phyloP scores from a whole-genome alignment of 1,284 basidiomycete genomes.

The Heterobasidion occidentale region DNA sequence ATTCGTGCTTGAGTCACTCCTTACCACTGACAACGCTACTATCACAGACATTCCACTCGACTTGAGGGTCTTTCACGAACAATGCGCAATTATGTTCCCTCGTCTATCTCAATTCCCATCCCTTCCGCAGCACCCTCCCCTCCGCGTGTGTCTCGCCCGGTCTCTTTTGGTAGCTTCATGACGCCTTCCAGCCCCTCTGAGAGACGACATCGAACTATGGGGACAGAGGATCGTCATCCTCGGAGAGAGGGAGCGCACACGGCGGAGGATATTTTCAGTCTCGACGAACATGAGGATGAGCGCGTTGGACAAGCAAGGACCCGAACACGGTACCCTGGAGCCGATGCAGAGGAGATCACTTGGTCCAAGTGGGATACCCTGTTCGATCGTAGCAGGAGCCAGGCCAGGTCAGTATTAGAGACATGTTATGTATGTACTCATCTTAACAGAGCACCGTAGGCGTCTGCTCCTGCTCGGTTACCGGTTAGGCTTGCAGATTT shows the following conservation, averaged over 20 bases:
- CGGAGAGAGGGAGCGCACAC: background rate
- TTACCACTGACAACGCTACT: background rate
- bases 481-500: slow-evolving; percentile 52
- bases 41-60: slow-evolving; percentile 34
- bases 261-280: slow-evolving; percentile 10
- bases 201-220: slow-evolving; percentile 5
- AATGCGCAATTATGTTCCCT: slow-evolving; percentile 44
- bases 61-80: slow-evolving; percentile 43
- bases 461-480: slow-evolving; percentile 58
- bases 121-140: slow-evolving; percentile 39
- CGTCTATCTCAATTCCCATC: slow-evolving; percentile 42
- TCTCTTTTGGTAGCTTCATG: slow-evolving; percentile 40
- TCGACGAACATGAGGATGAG: slow-evolving; percentile 7
- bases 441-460: slow-evolving; percentile 18
- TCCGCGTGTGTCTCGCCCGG: slow-evolving; percentile 39
- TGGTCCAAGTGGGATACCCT: slow-evolving; percentile 26
- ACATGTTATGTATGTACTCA: slow-evolving; percentile 11
- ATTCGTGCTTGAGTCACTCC: background rate
- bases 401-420: slow-evolving; percentile 20
- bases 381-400: slow-evolving; percentile 7
- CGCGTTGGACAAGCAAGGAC: slow-evolving; percentile 2
- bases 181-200: slow-evolving; percentile 13
- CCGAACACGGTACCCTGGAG: slow-evolving; percentile 19
- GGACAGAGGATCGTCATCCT: background rate
- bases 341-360: slow-evolving; percentile 20